Conservation (phyloP, 441 rosid genomes). For the Viola pubescens region DNA sequence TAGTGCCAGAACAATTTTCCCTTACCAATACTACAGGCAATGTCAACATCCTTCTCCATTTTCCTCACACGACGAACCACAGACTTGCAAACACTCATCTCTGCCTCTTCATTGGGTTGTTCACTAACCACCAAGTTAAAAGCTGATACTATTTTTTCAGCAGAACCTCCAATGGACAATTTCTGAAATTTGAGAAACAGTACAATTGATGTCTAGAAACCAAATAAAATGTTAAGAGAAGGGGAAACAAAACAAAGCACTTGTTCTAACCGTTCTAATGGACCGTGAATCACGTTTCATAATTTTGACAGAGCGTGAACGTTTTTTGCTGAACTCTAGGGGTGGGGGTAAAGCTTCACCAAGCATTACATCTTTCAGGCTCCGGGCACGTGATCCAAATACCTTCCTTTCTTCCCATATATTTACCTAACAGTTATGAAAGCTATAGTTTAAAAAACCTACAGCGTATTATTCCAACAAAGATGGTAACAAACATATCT, state of each 20-base stretch:
- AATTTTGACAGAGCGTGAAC: constrained; percentile 67
- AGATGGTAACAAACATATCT: not conserved
- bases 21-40: constrained; percentile 54
- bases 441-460: constrained; percentile 5
- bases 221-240: not conserved
- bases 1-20: constrained; percentile 1
- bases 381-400: constrained; percentile 70
- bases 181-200: constrained; percentile 38
- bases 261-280: constrained; percentile 55
- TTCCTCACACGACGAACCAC: constrained; percentile 58
- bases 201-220: not conserved
- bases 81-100: constrained; percentile 77
- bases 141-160: constrained; percentile 90
- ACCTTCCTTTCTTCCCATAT: constrained; percentile 96
- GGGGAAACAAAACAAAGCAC: not conserved
- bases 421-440: constrained; percentile 35
- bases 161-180: constrained; percentile 59
- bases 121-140: constrained; percentile 65
- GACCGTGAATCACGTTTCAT: constrained; percentile 76
- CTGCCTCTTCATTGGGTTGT: constrained; percentile 62
- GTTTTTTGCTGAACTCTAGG: constrained; percentile 66
- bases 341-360: constrained; percentile 65
- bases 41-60: constrained; percentile 73
- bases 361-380: constrained; percentile 70
- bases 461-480: not conserved